A percentile compares a stretch with the other conserved stretches of the same genome.
Evolutionary conservation across 345 rosid species (phyloP).

Genomic region (Noccaea caerulescens): DNA sequence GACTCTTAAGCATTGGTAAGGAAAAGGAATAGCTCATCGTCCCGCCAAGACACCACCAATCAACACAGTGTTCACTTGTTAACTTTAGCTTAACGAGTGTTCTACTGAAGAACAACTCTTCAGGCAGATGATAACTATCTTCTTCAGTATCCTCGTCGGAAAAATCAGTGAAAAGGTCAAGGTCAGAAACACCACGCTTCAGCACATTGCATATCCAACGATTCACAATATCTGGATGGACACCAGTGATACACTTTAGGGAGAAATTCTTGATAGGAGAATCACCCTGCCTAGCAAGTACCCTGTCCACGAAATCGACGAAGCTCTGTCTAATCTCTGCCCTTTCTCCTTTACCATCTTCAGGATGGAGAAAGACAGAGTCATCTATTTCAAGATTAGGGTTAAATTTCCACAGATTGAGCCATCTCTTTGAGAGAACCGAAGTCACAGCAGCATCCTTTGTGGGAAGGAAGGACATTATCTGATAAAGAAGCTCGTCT

Average conservation of each 20-base stretch:
- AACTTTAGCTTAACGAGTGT: constrained; percentile 13
- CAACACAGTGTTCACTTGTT: background rate
- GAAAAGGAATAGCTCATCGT: background rate
- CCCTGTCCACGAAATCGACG: constrained; percentile 7
- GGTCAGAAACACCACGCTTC: constrained; percentile 9
- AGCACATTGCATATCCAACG: constrained; percentile 28
- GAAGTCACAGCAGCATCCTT: constrained; percentile 17
- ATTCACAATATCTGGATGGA: background rate
- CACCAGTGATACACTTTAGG: background rate
- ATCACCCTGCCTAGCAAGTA: constrained; percentile 4
- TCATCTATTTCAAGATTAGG: background rate
- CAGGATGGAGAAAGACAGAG: constrained; percentile 3
- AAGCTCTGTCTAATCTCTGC: constrained; percentile 2
- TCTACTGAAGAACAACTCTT: background rate
- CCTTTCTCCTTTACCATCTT: constrained; percentile 11
- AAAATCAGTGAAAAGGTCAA: constrained; percentile 1
- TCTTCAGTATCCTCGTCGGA: background rate
- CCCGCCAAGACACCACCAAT: background rate
- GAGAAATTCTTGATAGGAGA: background rate
- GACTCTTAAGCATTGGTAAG: constrained; percentile 4
- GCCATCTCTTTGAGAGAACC: constrained; percentile 12
- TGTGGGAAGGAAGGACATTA: background rate
- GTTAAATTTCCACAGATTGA: background rate
- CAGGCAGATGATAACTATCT: background rate
- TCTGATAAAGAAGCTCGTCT: background rate